A percentile compares a stretch with the other conserved stretches of the same genome.
Conservation (phyloP, 352 stramenopile genomes). For the Pythium folliculosum region DNA sequence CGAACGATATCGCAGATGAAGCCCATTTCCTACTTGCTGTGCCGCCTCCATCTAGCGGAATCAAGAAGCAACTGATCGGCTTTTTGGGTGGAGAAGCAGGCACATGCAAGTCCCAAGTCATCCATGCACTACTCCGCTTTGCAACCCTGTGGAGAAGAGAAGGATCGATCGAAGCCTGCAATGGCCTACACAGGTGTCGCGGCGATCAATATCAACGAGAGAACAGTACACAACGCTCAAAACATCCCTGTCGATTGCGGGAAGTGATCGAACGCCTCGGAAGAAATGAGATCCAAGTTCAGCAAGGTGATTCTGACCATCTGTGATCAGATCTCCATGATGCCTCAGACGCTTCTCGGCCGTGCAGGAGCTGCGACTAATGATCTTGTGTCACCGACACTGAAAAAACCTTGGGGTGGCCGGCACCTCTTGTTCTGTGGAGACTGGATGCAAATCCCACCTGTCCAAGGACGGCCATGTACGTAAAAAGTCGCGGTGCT, state of each 20-base stretch:
- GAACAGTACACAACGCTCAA: constrained; percentile 26
- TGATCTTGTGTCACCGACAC: constrained; percentile 17
- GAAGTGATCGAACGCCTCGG: constrained; percentile 8
- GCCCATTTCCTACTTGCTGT: not conserved
- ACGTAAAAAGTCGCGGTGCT: constrained; percentile 11
- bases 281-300: constrained; percentile 26
- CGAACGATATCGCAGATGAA: constrained; percentile 16
- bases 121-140: constrained; percentile 18
- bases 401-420: constrained; percentile 13
- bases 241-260: constrained; percentile 19
- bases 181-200: constrained; percentile 15
- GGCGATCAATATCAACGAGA: constrained; percentile 20
- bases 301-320: constrained; percentile 23
- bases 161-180: constrained; percentile 18
- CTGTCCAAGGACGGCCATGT: constrained; percentile 21
- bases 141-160: constrained; percentile 3
- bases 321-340: constrained; percentile 33
- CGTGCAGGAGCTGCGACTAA: constrained; percentile 16
- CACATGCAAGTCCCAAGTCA: constrained; percentile 26
- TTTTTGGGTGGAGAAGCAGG: constrained; percentile 27
- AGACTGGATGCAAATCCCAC: constrained; percentile 27
- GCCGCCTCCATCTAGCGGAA: constrained; percentile 2
- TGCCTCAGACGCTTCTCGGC: constrained; percentile 25
- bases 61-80: constrained; percentile 12
- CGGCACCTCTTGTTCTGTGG: constrained; percentile 24